Evolutionary conservation across 2,329 filamentous ascomycete species (phyloP).

Genomic region (Trichoderma breve): DNA sequence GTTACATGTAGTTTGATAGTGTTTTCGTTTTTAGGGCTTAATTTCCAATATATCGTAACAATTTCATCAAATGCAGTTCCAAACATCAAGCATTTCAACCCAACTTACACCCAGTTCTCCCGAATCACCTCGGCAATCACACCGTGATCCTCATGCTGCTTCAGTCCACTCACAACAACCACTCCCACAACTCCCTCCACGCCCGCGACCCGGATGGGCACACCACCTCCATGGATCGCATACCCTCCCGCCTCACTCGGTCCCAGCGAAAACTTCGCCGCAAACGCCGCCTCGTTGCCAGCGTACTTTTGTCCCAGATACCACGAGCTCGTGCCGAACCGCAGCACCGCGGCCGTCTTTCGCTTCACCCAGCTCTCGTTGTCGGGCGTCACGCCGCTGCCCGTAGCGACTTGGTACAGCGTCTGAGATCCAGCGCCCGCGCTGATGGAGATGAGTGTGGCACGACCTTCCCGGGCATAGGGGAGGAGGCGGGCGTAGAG

Average conservation of each 20-base stretch:
- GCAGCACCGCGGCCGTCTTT: constrained; percentile 69
- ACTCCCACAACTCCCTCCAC: constrained; percentile 75
- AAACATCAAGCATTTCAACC: not conserved
- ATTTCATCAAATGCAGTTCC: not conserved
- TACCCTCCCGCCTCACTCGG: constrained; percentile 57
- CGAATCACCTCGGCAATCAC: constrained; percentile 69
- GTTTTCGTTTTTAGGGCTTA: not conserved
- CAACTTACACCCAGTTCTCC: constrained; percentile 42
- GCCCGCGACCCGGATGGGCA: constrained; percentile 68
- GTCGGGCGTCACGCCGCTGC: constrained; percentile 66
- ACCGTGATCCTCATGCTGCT: constrained; percentile 74
- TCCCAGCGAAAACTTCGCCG: constrained; percentile 62
- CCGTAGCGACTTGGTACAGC: constrained; percentile 68
- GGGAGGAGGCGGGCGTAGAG: constrained; percentile 62
- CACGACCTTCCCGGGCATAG: constrained; percentile 35
- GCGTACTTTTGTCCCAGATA: constrained; percentile 65
- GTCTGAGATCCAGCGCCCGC: constrained; percentile 58
- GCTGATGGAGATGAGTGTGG: constrained; percentile 63
- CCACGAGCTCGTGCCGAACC: constrained; percentile 71
- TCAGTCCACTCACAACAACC: constrained; percentile 72
- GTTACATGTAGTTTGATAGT: not conserved
- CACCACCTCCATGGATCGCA: constrained; percentile 75
- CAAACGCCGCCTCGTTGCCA: constrained; percentile 64
- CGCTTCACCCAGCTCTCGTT: constrained; percentile 68
- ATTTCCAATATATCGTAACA: not conserved